Evolutionary conservation across 2,329 filamentous ascomycete genomes (phyloP).

Genomic region (Lasiodiplodia sp.): DNA sequence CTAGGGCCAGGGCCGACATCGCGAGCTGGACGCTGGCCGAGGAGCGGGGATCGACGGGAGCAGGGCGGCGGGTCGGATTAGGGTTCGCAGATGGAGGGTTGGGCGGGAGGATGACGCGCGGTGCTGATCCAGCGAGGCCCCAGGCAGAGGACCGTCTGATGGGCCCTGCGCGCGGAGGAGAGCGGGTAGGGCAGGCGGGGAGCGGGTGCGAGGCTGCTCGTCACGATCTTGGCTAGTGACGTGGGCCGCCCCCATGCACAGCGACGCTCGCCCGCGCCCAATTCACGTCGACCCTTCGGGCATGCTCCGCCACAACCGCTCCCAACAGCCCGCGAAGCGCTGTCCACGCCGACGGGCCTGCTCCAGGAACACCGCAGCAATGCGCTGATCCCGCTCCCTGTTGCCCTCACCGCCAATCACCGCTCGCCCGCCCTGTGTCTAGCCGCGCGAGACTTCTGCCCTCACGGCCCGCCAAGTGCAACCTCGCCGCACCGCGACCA

Average conservation of each 20-base stretch:
- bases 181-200: neutral
- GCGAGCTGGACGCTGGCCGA: neutral
- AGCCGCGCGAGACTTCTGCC: slow-evolving; percentile 29
- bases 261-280: neutral
- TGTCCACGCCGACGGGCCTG: slow-evolving; percentile 8
- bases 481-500: slow-evolving; percentile 27
- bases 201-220: neutral
- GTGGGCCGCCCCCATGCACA: neutral
- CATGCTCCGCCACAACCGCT: slow-evolving; percentile 6
- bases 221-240: slow-evolving; percentile 5
- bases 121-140: neutral
- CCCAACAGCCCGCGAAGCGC: slow-evolving; percentile 23
- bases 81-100: neutral
- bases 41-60: neutral
- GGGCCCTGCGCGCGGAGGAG: neutral
- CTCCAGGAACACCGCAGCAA: slow-evolving; percentile 26
- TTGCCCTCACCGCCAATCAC: slow-evolving; percentile 26
- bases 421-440: slow-evolving; percentile 13
- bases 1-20: neutral
- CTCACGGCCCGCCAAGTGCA: slow-evolving; percentile 24
- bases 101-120: slow-evolving; percentile 4
- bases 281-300: neutral
- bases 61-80: neutral
- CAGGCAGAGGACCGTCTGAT: neutral
- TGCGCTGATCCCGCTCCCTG: slow-evolving; percentile 27